These are phyloP conservation scores for Boletus rubroflammeus DNA, from an alignment of 768 basidiomycete species.

Conservation along the genomic window DNA sequence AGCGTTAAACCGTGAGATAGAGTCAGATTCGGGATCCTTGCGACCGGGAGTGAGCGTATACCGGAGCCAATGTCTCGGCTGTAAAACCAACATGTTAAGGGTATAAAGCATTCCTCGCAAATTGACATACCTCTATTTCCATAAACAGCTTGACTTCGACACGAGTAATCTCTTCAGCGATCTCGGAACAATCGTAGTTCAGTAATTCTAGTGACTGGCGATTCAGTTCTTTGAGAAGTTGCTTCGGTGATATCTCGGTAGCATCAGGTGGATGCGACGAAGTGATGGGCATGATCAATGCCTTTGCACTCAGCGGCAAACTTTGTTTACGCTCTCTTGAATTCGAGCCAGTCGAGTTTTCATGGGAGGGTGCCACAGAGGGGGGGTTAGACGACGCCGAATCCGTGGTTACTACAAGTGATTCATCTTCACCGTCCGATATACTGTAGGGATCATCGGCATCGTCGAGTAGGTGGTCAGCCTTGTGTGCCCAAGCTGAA, in stretches of 20 bases:
- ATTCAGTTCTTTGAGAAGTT: slow-evolving; percentile 60
- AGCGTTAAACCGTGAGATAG: slow-evolving; percentile 69
- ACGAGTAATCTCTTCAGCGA: slow-evolving; percentile 85
- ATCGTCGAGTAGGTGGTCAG: slow-evolving; percentile 53
- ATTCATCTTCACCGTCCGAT: slow-evolving; percentile 52
- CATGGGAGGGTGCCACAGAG: slow-evolving; percentile 18
- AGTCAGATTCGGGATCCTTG: slow-evolving; percentile 60
- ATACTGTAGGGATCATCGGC: slow-evolving; percentile 58
- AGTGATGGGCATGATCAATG: slow-evolving; percentile 37
- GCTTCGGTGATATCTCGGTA: slow-evolving; percentile 46
- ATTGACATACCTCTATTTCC: slow-evolving; percentile 61
- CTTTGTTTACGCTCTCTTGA: slow-evolving; percentile 67
- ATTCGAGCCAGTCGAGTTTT: slow-evolving; percentile 23
- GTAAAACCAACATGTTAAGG: slow-evolving; percentile 5
- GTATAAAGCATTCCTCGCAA: background rate
- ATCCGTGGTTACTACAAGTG: slow-evolving; percentile 29
- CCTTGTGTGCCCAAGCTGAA: slow-evolving; percentile 69
- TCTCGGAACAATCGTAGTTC: slow-evolving; percentile 53
- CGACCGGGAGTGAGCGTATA: slow-evolving; percentile 70
- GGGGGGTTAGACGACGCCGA: slow-evolving; percentile 28
- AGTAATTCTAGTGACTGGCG: slow-evolving; percentile 57
- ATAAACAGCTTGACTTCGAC: slow-evolving; percentile 67
- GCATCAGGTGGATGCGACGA: slow-evolving; percentile 29
- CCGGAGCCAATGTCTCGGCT: slow-evolving; percentile 88
- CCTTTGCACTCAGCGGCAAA: slow-evolving; percentile 50